Evolutionary conservation across 352 stramenopile species (phyloP).

Genomic region (Hyaloperonospora brassicae): DNA sequence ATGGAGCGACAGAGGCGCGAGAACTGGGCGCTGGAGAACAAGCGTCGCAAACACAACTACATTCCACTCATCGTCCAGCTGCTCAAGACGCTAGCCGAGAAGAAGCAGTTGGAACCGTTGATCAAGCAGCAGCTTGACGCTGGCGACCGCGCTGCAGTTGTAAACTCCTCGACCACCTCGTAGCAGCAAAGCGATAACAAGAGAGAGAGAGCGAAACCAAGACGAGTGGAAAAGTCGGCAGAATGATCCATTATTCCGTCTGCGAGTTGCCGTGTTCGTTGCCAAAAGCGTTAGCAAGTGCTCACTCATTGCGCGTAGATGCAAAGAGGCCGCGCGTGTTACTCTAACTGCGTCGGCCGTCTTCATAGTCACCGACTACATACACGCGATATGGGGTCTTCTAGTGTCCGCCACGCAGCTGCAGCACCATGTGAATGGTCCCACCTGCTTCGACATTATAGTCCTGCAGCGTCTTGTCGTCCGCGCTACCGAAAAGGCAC

Average conservation of each 20-base stretch:
- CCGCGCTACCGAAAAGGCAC: conserved; percentile 39
- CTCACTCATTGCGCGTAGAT: no score
- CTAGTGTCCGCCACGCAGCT: conserved; percentile 90
- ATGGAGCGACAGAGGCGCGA: conserved; percentile 62
- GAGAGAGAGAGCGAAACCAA: not conserved
- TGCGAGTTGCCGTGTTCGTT: conserved; percentile 7
- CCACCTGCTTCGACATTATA: conserved; percentile 95
- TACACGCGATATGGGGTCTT: conserved; percentile 1
- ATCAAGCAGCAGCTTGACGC: conserved; percentile 57
- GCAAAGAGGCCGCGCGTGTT: conserved; percentile 10
- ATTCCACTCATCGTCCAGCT: conserved; percentile 92
- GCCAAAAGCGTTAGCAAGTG: not conserved
- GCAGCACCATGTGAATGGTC: conserved; percentile 99
- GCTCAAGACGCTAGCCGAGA: conserved; percentile 88
- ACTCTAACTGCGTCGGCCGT: conserved; percentile 20
- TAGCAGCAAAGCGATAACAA: conserved; percentile 10
- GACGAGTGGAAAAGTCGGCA: no score
- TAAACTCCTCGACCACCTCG: conserved; percentile 14
- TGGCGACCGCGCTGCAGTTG: conserved; percentile 4
- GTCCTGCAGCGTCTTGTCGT: conserved; percentile 94
- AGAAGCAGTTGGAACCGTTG: conserved; percentile 78
- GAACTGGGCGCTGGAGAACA: conserved; percentile 87
- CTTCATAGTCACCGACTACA: not conserved
- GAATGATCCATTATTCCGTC: conserved; percentile 3
- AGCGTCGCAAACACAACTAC: conserved; percentile 94